phyloP scores from a whole-genome alignment of 2,329 filamentous ascomycete species.

The Periglandula ipomoeae region DNA sequence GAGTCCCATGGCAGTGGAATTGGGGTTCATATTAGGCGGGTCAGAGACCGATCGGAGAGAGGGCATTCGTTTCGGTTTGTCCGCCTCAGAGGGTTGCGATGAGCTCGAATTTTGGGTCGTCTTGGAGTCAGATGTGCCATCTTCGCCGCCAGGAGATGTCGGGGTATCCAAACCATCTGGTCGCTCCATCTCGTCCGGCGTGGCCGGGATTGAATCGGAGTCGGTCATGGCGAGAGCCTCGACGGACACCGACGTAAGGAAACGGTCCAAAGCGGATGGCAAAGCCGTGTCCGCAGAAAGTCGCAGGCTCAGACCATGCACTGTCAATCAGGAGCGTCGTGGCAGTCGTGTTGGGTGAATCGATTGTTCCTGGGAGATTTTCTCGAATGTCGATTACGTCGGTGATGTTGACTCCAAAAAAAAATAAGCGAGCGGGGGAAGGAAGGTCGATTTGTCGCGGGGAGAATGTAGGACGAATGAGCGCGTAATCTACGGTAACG shows the following conservation, averaged over 20 bases:
- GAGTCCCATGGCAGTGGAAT: constrained; percentile 75
- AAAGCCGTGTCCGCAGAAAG: constrained; percentile 4
- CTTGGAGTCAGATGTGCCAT: constrained; percentile 7
- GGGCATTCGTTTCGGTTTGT: constrained; percentile 41
- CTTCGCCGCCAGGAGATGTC: constrained; percentile 34
- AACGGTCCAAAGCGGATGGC: constrained; percentile 6
- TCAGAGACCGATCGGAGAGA: constrained; percentile 53
- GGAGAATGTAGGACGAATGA: constrained; percentile 2
- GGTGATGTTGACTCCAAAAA: neutral
- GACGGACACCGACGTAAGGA: constrained; percentile 2
- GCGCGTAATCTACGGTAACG: constrained; percentile 5
- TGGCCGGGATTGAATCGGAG: constrained; percentile 32
- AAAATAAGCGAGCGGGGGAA: neutral
- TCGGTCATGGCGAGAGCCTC: constrained; percentile 13
- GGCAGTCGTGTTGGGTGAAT: neutral
- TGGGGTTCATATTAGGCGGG: constrained; percentile 59
- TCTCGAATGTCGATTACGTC: neutral
- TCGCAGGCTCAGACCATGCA: constrained; percentile 7
- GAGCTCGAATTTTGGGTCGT: constrained; percentile 41
- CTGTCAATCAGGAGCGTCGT: neutral
- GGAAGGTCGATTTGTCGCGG: neutral
- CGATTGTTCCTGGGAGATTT: neutral
- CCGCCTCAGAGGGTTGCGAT: constrained; percentile 27
- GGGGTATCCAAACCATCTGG: constrained; percentile 26
- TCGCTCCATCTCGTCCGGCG: constrained; percentile 35